Evolutionary conservation across 495 filamentous ascomycete species (phyloP).

Genomic region (Daldinia bambusicola): DNA sequence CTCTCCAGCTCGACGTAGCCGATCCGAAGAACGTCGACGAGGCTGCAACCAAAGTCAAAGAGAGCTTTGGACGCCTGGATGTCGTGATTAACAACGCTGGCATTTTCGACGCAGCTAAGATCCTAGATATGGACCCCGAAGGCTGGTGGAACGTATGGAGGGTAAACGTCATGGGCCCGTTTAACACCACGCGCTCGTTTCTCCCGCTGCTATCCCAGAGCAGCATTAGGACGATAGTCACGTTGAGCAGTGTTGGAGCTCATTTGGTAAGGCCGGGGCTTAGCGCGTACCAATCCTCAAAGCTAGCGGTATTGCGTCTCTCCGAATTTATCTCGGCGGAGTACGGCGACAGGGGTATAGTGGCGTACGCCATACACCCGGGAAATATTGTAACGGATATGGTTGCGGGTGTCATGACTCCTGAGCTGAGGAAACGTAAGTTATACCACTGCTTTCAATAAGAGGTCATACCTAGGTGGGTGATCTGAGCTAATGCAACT

Average conservation of each 20-base stretch:
- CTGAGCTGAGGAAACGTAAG: slow-evolving; percentile 40
- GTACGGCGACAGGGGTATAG: slow-evolving; percentile 58
- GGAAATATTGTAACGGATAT: slow-evolving; percentile 62
- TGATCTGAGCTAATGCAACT: slow-evolving; percentile 2
- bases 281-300: slow-evolving; percentile 58
- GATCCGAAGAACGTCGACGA: slow-evolving; percentile 50
- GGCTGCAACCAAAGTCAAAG: slow-evolving; percentile 46
- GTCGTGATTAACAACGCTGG: slow-evolving; percentile 68
- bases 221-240: slow-evolving; percentile 58
- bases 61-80: slow-evolving; percentile 56
- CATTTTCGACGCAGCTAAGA: slow-evolving; percentile 35
- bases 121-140: slow-evolving; percentile 57
- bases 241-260: slow-evolving; percentile 57
- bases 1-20: slow-evolving; percentile 58
- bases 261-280: slow-evolving; percentile 43
- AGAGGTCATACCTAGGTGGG: not conserved
- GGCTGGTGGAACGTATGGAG: slow-evolving; percentile 59
- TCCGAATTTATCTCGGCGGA: slow-evolving; percentile 58
- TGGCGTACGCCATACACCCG: slow-evolving; percentile 62
- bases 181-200: slow-evolving; percentile 55
- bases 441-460: not conserved
- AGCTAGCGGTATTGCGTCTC: slow-evolving; percentile 61
- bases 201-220: slow-evolving; percentile 58
- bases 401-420: slow-evolving; percentile 28
- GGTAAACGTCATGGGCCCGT: slow-evolving; percentile 61